Evolutionary conservation across 2,329 filamentous ascomycete genomes (phyloP).

Genomic region (Alternaria consortialis): DNA sequence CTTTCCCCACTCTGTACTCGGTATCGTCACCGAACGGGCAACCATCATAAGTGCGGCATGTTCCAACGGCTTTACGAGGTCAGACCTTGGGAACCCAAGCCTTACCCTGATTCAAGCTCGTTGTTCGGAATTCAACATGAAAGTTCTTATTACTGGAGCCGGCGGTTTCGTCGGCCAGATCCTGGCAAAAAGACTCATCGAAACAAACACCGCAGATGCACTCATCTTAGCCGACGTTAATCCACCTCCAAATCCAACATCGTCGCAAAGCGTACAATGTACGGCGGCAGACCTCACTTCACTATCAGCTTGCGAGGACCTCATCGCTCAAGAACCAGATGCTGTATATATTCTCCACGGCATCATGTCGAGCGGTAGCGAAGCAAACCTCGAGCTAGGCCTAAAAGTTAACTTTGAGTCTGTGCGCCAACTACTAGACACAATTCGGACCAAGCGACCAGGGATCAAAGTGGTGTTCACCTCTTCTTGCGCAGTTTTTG

Average conservation of each 20-base stretch:
- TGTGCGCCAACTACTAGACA: slow-evolving; percentile 64
- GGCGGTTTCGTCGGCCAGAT: slow-evolving; percentile 72
- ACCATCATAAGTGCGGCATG: slow-evolving; percentile 3
- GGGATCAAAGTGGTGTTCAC: slow-evolving; percentile 69
- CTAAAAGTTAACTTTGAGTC: slow-evolving; percentile 69
- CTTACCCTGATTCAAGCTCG: neutral
- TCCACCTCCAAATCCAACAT: slow-evolving; percentile 58
- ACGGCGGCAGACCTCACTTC: slow-evolving; percentile 64
- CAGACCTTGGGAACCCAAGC: neutral
- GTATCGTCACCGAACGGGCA: slow-evolving; percentile 19
- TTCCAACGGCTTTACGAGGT: neutral
- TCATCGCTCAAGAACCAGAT: slow-evolving; percentile 43
- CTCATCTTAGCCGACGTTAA: slow-evolving; percentile 68
- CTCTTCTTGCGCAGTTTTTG: slow-evolving; percentile 70
- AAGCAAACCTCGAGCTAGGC: slow-evolving; percentile 68
- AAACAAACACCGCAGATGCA: slow-evolving; percentile 54
- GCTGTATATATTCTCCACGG: slow-evolving; percentile 68
- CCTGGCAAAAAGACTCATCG: slow-evolving; percentile 65
- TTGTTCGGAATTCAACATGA: slow-evolving; percentile 24
- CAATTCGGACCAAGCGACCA: slow-evolving; percentile 59
- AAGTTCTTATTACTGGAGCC: slow-evolving; percentile 70
- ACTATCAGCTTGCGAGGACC: slow-evolving; percentile 29
- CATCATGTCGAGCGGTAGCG: slow-evolving; percentile 72
- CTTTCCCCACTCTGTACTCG: slow-evolving; percentile 21
- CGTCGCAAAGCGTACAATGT: slow-evolving; percentile 60